phyloP scores from a whole-genome alignment of 1,284 basidiomycete genomes.

The Chalciporus sp. region DNA sequence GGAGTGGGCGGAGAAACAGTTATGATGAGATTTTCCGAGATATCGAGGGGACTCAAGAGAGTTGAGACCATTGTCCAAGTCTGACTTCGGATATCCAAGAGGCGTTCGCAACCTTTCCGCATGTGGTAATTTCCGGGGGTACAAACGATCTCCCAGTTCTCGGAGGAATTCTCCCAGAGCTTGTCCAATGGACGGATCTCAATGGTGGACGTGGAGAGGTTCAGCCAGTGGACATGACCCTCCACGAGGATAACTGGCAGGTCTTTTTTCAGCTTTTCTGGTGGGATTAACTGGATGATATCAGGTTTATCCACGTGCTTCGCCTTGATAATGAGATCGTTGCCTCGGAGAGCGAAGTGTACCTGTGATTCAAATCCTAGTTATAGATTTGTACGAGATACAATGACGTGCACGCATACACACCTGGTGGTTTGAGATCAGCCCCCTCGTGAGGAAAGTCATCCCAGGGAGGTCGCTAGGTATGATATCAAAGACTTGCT shows the following conservation, averaged over 20 bases:
- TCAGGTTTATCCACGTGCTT: conserved; percentile 5
- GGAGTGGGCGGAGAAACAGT: conserved; percentile 2
- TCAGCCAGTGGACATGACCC: conserved; percentile 44
- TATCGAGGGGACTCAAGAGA: conserved; percentile 37
- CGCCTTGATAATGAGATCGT: conserved; percentile 36
- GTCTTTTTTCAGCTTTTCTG: conserved; percentile 34
- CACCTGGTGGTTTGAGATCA: conserved; percentile 14
- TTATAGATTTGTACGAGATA: too few relatives aligned
- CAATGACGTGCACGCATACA: too few relatives aligned
- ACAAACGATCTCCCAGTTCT: conserved; percentile 25
- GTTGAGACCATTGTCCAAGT: conserved; percentile 36
- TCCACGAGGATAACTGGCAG: conserved; percentile 39
- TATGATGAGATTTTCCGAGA: conserved; percentile 31
- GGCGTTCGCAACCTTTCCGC: conserved; percentile 15
- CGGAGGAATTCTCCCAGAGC: conserved; percentile 24
- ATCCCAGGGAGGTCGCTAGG: conserved; percentile 38
- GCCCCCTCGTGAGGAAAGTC: conserved; percentile 36
- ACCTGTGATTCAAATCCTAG: conserved; percentile 20
- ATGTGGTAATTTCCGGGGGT: conserved; percentile 11
- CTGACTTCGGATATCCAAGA: conserved; percentile 38
- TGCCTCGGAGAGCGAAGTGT: conserved; percentile 30
- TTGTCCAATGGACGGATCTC: conserved; percentile 40
- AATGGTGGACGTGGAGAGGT: conserved; percentile 31
- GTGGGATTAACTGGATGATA: conserved; percentile 41
- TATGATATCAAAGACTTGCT: conserved; percentile 41